Evolutionary conservation across 164 flowering plant genomes (phyloP).

Genomic region (Vitis vinifera): ASM3070453v1 NC_081811.1:21969001-21969500

Average conservation of each 20-base stretch:
- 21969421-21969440: slow-evolving; percentile 68
- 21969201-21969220: slow-evolving; percentile 26
- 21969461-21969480: slow-evolving; percentile 18
- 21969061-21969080: slow-evolving; percentile 8
- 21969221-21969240: slow-evolving; percentile 18
- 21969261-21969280: slow-evolving; percentile 12
- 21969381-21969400: slow-evolving; percentile 21
- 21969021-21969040: slow-evolving; percentile 2
- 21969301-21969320: slow-evolving; percentile 43
- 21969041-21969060: slow-evolving; percentile 1
- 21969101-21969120: not conserved
- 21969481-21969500: not conserved
- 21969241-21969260: slow-evolving; percentile 13
- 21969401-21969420: slow-evolving; percentile 50
- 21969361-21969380: slow-evolving; percentile 26
- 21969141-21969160: slow-evolving; percentile 6
- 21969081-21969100: not conserved
- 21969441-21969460: slow-evolving; percentile 81
- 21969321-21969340: slow-evolving; percentile 35
- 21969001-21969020: not conserved
- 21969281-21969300: slow-evolving; percentile 43
- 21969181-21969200: slow-evolving; percentile 11
- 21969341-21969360: slow-evolving; percentile 34
- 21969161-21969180: slow-evolving; percentile 8
- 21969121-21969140: slow-evolving; percentile 10